Base-by-base conservation (phyloP, 139 green algal genomes). In the Spirogloea muscicola region DNA sequence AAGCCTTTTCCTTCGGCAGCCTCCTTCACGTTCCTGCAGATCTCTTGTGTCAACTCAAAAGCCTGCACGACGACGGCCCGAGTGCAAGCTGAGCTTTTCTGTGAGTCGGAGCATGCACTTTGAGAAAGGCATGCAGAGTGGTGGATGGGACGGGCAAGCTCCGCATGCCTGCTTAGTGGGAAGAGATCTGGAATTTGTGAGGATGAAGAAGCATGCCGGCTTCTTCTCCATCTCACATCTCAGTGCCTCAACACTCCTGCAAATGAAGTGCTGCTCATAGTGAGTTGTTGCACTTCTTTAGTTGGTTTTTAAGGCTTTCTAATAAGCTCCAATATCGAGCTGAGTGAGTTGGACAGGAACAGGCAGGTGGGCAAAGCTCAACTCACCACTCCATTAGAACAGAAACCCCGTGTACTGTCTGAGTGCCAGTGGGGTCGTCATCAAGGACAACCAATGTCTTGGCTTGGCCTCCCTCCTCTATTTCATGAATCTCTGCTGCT, bases 351-450 rank as follows among this genome's bases (percentile, higher is more conserved):
- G n/a, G n/a, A n/a, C n/a, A n/a, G n/a, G n/a, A n/a, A n/a, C n/a
- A n/a, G 46, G 21, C 46, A 55, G 46, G 21, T n/a, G n/a, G 21
- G 46, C 46, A 55, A 55, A 55, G 46, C 46, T 21, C 21, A 55
- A 55, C 21, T 55, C 21, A 55, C n/a, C n/a, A 21, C 46, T 55
- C n/a, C 46, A 55, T n/a, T 55, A 55, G n/a, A 48, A 84, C 77
- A 2, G 13, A 27, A 13, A 84, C 37, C 25, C 63, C 76, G 48
- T 84, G 77, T n/a, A 84, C 77, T 0, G 77, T 84, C 37, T 84
- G 77, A 18, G 77, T 84, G 39, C 77, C 77, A 9, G 77, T 84
- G 36, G 77, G 77, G 39, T 84, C 77, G 33, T 84, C 77, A 38
- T 84, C 77, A 18, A 85, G 36, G 29, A 84, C 77, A 38, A 84